phyloP scores from a whole-genome alignment of 306 rosid genomes.

The Ziziphus jujuba region DNA sequence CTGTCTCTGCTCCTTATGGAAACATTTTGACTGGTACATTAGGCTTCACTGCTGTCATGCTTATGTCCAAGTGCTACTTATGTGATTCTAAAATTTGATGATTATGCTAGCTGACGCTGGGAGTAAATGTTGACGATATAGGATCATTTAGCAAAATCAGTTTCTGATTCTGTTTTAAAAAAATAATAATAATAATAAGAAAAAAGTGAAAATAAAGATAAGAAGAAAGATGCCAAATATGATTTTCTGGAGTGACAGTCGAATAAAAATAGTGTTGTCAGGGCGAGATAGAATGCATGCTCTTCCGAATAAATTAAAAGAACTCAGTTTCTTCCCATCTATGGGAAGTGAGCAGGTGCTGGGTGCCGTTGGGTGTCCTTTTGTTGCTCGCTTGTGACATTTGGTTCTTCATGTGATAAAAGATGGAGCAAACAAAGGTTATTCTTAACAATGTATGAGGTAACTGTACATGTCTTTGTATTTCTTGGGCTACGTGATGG shows the following conservation, averaged over 20 bases:
- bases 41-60: conserved; percentile 38
- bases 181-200: too few relatives aligned
- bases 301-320: conserved; percentile 42
- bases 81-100: conserved; percentile 31
- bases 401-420: conserved; percentile 93
- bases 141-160: conserved; percentile 28
- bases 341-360: conserved; percentile 90
- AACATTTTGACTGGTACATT: conserved; percentile 26
- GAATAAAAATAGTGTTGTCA: conserved; percentile 27
- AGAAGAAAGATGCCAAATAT: conserved; percentile 5
- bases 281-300: conserved; percentile 36
- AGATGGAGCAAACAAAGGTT: conserved; percentile 96
- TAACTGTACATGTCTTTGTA: conserved; percentile 71
- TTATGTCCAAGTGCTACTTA: conserved; percentile 34
- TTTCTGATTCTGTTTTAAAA: conserved; percentile 16
- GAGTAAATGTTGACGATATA: conserved; percentile 21
- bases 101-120: conserved; percentile 27
- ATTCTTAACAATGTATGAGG: conserved; percentile 92
- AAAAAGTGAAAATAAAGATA: not conserved
- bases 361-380: conserved; percentile 80
- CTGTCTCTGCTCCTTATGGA: conserved; percentile 42
- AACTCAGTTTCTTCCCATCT: conserved; percentile 58
- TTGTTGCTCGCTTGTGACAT: conserved; percentile 88
- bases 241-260: conserved; percentile 11
- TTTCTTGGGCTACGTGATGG: conserved; percentile 60